These are phyloP conservation scores for Aspergillus sclerotioniger DNA, from an alignment of 495 filamentous ascomycete genomes.

Conservation along the genomic window DNA sequence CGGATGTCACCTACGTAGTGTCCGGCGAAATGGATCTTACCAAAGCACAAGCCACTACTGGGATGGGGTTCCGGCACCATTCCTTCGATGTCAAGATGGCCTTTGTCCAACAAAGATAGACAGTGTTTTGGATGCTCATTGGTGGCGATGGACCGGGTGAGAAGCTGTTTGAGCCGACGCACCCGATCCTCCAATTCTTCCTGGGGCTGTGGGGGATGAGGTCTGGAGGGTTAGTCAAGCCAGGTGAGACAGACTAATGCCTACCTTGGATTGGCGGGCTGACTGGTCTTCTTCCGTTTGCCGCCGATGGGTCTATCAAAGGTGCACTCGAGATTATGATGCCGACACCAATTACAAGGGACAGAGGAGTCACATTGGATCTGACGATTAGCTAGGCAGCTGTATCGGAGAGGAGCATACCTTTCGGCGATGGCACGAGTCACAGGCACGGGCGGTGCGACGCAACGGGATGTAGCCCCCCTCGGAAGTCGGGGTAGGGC, in stretches of 20 bases:
- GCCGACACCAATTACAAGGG: constrained; percentile 6
- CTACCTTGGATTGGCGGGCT: background rate
- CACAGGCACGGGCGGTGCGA: constrained; percentile 5
- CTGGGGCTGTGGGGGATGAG: background rate
- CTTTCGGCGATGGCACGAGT: constrained; percentile 5
- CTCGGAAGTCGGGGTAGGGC: constrained; percentile 1
- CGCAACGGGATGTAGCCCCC: background rate
- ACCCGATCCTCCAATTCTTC: background rate
- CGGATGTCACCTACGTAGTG: background rate
- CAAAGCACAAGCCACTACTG: constrained; percentile 2
- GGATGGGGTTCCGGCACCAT: background rate
- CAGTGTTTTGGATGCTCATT: background rate
- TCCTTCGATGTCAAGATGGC: background rate
- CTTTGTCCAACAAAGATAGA: background rate
- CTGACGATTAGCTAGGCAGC: too few relatives aligned
- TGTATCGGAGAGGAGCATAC: too few relatives aligned
- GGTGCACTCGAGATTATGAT: constrained; percentile 4
- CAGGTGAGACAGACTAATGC: background rate
- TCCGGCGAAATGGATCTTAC: constrained; percentile 6
- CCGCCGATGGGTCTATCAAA: constrained; percentile 5
- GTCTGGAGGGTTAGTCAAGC: background rate
- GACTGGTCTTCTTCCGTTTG: constrained; percentile 1
- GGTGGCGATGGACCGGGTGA: background rate
- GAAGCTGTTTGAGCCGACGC: background rate
- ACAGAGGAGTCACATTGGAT: background rate